phyloP scores from a whole-genome alignment of 495 filamentous ascomycete genomes.

The Annulohypoxylon nitens region DNA sequence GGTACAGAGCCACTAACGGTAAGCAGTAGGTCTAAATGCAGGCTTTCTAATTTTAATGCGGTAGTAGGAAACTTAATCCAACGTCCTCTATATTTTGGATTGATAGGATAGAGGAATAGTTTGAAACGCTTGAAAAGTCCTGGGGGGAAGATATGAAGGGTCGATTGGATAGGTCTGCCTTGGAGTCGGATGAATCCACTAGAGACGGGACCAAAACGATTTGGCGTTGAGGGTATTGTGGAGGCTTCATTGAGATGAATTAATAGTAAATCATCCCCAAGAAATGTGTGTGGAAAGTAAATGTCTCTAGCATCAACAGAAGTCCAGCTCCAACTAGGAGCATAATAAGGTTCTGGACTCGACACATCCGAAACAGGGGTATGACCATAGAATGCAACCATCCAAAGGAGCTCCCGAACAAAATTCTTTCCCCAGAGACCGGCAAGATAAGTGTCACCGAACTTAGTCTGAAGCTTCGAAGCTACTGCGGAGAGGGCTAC shows the following conservation, averaged over 20 bases:
- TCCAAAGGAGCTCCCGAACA: background rate
- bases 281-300: no score
- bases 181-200: background rate
- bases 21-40: background rate
- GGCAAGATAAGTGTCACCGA: slow-evolving; percentile 3
- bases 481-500: slow-evolving; percentile 5
- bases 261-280: no score
- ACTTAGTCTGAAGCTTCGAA: background rate
- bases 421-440: background rate
- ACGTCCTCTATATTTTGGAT: background rate
- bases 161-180: slow-evolving; percentile 3
- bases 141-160: background rate
- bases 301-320: background rate
- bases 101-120: no score
- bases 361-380: no score
- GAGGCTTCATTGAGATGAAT: background rate
- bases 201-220: slow-evolving; percentile 12
- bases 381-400: no score
- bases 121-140: no score
- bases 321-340: slow-evolving; percentile 9
- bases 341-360: background rate
- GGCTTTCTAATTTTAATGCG: background rate
- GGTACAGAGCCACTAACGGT: background rate
- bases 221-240: background rate
- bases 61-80: background rate